phyloP scores from a whole-genome alignment of 306 rosid species.

The Malus sylvestris region DNA sequence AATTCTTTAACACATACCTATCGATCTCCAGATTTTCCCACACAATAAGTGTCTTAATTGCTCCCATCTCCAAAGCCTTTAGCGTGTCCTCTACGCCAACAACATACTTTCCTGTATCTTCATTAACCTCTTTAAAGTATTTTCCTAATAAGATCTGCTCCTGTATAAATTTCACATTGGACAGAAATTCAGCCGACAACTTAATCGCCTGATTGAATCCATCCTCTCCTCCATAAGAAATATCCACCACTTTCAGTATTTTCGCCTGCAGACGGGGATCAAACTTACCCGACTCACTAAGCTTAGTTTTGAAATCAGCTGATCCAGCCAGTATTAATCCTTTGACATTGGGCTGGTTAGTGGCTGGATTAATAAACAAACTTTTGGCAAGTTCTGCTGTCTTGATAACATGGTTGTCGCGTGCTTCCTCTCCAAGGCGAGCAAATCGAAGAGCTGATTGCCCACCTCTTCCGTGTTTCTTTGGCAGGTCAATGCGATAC shows the following conservation, averaged over 20 bases:
- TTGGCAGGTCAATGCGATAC: conserved; percentile 45
- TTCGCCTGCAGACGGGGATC: conserved; percentile 51
- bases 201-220: conserved; percentile 58
- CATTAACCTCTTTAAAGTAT: conserved; percentile 50
- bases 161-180: conserved; percentile 53
- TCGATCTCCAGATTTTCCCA: conserved; percentile 47
- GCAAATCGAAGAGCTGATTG: conserved; percentile 56
- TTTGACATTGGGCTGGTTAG: conserved; percentile 50
- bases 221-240: conserved; percentile 51
- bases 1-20: conserved; percentile 37
- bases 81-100: conserved; percentile 50
- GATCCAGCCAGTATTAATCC: conserved; percentile 64
- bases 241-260: conserved; percentile 51
- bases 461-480: conserved; percentile 63
- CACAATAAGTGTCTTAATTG: conserved; percentile 47
- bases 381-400: conserved; percentile 54
- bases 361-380: conserved; percentile 41
- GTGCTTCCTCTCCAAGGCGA: conserved; percentile 47
- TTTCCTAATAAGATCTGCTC: conserved; percentile 49
- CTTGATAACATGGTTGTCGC: conserved; percentile 48
- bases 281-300: conserved; percentile 52
- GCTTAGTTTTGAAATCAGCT: conserved; percentile 60
- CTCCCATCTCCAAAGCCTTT: conserved; percentile 57
- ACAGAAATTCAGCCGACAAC: conserved; percentile 34
- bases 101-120: conserved; percentile 51